Conservation (phyloP, 257 asterid genomes). For the Capsicum baccatum region DNA sequence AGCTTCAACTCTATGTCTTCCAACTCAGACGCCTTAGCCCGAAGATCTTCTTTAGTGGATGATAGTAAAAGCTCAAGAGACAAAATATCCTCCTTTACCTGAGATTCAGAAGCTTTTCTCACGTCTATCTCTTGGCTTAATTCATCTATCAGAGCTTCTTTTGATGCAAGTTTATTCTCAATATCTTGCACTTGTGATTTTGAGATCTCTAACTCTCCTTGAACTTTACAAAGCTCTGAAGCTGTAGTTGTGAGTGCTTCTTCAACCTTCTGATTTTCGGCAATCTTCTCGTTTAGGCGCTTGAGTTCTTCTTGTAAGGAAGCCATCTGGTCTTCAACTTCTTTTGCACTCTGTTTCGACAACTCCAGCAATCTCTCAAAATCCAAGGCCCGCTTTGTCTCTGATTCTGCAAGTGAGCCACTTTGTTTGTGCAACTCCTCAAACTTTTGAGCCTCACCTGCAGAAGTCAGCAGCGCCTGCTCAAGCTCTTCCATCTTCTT, state of each 20-base stretch:
- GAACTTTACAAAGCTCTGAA: conserved; percentile 63
- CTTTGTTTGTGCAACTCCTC: conserved; percentile 83
- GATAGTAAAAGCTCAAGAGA: conserved; percentile 59
- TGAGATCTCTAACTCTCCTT: conserved; percentile 64
- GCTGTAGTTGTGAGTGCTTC: conserved; percentile 57
- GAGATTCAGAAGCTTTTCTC: conserved; percentile 58
- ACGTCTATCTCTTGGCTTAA: conserved; percentile 60
- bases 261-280: conserved; percentile 70
- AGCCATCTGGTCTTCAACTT: conserved; percentile 64
- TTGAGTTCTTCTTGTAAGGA: conserved; percentile 63
- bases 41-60: conserved; percentile 51
- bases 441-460: conserved; percentile 58
- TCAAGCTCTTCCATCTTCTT: conserved; percentile 71
- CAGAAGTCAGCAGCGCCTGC: conserved; percentile 53
- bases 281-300: conserved; percentile 54
- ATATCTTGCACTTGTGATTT: conserved; percentile 64
- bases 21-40: conserved; percentile 54
- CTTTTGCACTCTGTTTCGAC: conserved; percentile 62
- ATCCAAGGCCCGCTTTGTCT: conserved; percentile 65
- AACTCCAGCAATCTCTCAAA: conserved; percentile 70
- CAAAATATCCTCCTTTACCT: conserved; percentile 56
- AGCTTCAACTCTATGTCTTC: conserved; percentile 60
- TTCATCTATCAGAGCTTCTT: conserved; percentile 60
- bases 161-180: conserved; percentile 69
- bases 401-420: conserved; percentile 72